Base-by-base conservation (phyloP, 495 filamentous ascomycete species). In the Penicillium lagena region DNA sequence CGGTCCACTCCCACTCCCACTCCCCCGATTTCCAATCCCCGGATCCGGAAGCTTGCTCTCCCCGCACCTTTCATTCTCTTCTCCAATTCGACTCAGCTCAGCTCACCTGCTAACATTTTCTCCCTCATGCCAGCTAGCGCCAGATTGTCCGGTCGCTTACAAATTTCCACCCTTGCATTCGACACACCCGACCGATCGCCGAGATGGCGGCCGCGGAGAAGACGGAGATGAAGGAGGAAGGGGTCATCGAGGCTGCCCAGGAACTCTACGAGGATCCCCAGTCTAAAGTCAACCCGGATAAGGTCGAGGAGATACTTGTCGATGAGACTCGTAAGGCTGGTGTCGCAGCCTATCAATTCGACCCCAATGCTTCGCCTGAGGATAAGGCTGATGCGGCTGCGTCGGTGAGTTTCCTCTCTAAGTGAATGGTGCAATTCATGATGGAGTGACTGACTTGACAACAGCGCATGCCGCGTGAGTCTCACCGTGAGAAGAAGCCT, bases 321-420 rank as follows among this genome's bases (percentile, higher is more conserved):
- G 73, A 83, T 7, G 85, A 96, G 60, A 83, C 83, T 51, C 79
- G 75, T 55, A 82, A 83, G 52, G 83, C 82, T 12, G 93, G 93
- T 14, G 76, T 80, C 4, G 71, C 81, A 8, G 91, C 88, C 41
- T 89, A 83, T 61, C 80, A 85, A 54, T 97, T 96, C 67, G 76
- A 97, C 59, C 89, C 93, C 2, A 59, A 96, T 71, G 90, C 90
- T 22, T 82, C 77, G 13, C 77, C 87, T 0, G 87, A 89, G 63
- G 77, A 90, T 57, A 97, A 97, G 70, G 82, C 78, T 38, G 85
- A 85, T 17, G 83, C 86, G 48, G 83, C 84, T 5, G 74, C 76
- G 76, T 78, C 83, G 50, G 93, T 96, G 78, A 43, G 85, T 78
- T 27, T 11, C 2, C 45, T 22, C 12, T 6, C 33, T 29, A 12